Evolutionary conservation across 2,329 filamentous ascomycete species (phyloP).

Genomic region (Sphaerulina populicola): DNA sequence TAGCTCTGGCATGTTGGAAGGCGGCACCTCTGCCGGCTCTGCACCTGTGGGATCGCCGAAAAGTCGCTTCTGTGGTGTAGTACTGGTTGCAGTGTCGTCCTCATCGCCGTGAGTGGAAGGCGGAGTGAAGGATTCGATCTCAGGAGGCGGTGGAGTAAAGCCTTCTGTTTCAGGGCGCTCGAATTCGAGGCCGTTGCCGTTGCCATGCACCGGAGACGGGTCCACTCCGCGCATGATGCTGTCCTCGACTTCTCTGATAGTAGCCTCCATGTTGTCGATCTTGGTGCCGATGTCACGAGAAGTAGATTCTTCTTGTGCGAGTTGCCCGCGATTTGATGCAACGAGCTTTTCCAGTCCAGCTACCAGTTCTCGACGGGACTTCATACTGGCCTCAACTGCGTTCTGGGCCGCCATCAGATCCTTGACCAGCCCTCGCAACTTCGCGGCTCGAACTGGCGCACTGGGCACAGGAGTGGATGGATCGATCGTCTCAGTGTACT

Average conservation of each 20-base stretch:
- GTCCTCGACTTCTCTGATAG: constrained; percentile 82
- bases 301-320: constrained; percentile 61
- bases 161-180: constrained; percentile 35
- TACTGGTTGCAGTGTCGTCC: constrained; percentile 10
- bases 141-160: constrained; percentile 61
- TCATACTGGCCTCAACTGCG: constrained; percentile 81
- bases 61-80: constrained; percentile 8
- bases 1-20: constrained; percentile 25
- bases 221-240: constrained; percentile 79
- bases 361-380: constrained; percentile 70
- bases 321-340: constrained; percentile 59
- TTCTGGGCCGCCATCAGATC: constrained; percentile 79
- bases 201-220: constrained; percentile 38
- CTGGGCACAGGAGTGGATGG: constrained; percentile 61
- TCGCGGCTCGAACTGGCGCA: constrained; percentile 83
- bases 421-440: constrained; percentile 82
- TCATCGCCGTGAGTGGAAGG: constrained; percentile 36
- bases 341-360: constrained; percentile 74
- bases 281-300: constrained; percentile 57
- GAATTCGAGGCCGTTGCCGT: constrained; percentile 15
- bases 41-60: constrained; percentile 38
- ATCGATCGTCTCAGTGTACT: constrained; percentile 77
- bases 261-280: constrained; percentile 64
- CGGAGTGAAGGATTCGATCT: constrained; percentile 79
- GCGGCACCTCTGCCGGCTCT: constrained; percentile 25